phyloP scores from a whole-genome alignment of 768 basidiomycete genomes.

The Galerina marginata region DNA sequence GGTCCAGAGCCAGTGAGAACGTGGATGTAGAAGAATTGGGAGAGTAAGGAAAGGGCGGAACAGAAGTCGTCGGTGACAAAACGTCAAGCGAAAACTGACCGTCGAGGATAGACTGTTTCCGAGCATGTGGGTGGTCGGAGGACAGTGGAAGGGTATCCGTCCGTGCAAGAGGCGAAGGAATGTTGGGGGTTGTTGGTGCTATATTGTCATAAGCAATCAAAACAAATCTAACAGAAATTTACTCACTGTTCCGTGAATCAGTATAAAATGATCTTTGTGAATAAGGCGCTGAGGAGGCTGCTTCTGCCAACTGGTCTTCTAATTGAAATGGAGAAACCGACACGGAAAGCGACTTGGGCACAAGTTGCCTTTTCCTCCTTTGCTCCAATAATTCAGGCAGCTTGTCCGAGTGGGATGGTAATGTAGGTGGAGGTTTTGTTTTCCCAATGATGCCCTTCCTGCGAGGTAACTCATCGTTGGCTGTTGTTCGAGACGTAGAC shows the following conservation, averaged over 20 bases:
- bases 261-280: slow-evolving; percentile 30
- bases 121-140: slow-evolving; percentile 75
- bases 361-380: slow-evolving; percentile 55
- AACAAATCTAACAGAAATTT: slow-evolving; percentile 6
- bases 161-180: slow-evolving; percentile 53
- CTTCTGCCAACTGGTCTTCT: slow-evolving; percentile 39
- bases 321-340: slow-evolving; percentile 59
- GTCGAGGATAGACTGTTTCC: slow-evolving; percentile 73
- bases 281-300: slow-evolving; percentile 35
- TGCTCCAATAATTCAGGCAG: slow-evolving; percentile 58
- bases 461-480: slow-evolving; percentile 36
- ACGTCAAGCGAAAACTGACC: slow-evolving; percentile 45
- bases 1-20: slow-evolving; percentile 42
- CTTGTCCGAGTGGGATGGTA: slow-evolving; percentile 37
- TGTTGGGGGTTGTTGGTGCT: slow-evolving; percentile 41
- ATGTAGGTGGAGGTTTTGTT: slow-evolving; percentile 18
- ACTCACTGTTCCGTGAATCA: slow-evolving; percentile 27
- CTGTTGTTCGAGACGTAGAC: slow-evolving; percentile 23
- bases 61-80: slow-evolving; percentile 34
- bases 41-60: slow-evolving; percentile 36
- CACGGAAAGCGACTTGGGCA: slow-evolving; percentile 68
- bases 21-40: slow-evolving; percentile 50
- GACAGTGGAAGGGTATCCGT: slow-evolving; percentile 57
- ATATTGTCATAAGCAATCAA: neutral
- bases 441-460: slow-evolving; percentile 66